Evolutionary conservation across 2,329 filamentous ascomycete genomes (phyloP), one percentile per base, ranked within the genome.

Genomic region (Aspergillus sp.): DNA sequence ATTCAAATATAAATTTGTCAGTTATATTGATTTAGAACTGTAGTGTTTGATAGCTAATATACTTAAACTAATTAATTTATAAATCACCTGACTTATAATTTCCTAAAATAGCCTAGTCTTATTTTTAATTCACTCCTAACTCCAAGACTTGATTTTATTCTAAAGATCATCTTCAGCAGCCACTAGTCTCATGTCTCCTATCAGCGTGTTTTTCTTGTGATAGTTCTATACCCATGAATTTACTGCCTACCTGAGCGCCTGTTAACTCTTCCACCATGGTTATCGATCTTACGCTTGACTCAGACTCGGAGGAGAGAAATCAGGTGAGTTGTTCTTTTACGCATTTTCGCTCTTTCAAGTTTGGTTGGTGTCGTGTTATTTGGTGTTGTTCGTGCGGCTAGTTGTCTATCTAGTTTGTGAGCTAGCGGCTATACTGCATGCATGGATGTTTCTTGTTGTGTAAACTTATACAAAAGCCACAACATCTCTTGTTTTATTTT

Each of bases 221-320:
- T 53, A 25, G 10, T 23, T 12, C 15, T 41, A 13, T 28, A 28
- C 12, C 15, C 41, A 23, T 39, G 15, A 53, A 10, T 23, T 45
- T 41, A 30, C 3, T 5, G 10, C 3, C 50, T 38, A 23, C 32
- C 32, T 25, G n/a, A 25, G 13, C 28, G n/a, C 19, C 17, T 13
- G 10, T 47, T 39, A 5, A n/a, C 21, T 28, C 30, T 7, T 10
- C 43, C 32, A 58, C 25, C 4, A 71, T 68, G 67, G 60, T 71
- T 6, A 69, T 72, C 17, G 70, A 72, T 51, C 50, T 72, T 13
- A 72, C 69, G 0, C 39, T 54, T 30, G 69, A 72, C 45, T 72
- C 67, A 3, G 68, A 70, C 39, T 58, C 67, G 1, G 69, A 69
- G 19, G 63, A 63, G 19, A 58, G 41, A 7, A 47, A 47, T 12